Percentiles rank a stretch among this genome's conserved stretches.
Conservation (phyloP, 805 yeast species). For the Candida verbasci region DNA sequence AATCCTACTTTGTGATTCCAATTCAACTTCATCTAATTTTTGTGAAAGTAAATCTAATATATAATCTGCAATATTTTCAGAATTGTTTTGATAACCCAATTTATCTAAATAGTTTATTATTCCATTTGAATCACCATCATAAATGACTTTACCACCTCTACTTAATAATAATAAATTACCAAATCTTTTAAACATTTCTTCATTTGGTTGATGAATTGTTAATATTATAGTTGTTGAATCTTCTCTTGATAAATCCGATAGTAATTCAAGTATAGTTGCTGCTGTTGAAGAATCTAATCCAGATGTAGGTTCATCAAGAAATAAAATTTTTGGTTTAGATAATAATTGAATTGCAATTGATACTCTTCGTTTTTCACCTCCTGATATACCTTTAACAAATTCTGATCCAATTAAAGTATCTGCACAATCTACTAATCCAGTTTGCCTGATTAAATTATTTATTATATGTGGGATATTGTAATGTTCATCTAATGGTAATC, state of each 20-base stretch:
- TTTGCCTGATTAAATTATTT: constrained; percentile 54
- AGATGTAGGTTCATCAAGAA: constrained; percentile 86
- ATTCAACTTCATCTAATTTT: constrained; percentile 21
- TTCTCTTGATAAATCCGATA: constrained; percentile 50
- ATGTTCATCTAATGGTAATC: constrained; percentile 46
- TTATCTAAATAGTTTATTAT: constrained; percentile 45
- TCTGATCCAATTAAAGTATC: constrained; percentile 51
- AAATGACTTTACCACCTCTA: constrained; percentile 68
- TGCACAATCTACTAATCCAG: constrained; percentile 73
- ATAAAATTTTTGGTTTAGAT: constrained; percentile 63
- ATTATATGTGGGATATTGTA: constrained; percentile 44
- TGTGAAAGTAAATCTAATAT: constrained; percentile 65
- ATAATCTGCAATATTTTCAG: constrained; percentile 63
- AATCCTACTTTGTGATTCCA: constrained; percentile 18
- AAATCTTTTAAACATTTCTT: constrained; percentile 57
- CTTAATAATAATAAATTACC: constrained; percentile 71
- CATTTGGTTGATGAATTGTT: constrained; percentile 83
- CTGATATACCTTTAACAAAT: constrained; percentile 37
- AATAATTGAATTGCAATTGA: constrained; percentile 78
- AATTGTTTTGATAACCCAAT: constrained; percentile 47
- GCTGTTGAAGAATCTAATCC: constrained; percentile 84
- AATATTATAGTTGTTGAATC: constrained; percentile 63
- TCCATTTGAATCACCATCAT: constrained; percentile 50
- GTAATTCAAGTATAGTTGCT: constrained; percentile 56
- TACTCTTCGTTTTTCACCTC: constrained; percentile 71